Evolutionary conservation across 208 protist species (phyloP), one percentile per base, ranked within the genome.

Genomic region (Trypanosoma brucei): DNA sequence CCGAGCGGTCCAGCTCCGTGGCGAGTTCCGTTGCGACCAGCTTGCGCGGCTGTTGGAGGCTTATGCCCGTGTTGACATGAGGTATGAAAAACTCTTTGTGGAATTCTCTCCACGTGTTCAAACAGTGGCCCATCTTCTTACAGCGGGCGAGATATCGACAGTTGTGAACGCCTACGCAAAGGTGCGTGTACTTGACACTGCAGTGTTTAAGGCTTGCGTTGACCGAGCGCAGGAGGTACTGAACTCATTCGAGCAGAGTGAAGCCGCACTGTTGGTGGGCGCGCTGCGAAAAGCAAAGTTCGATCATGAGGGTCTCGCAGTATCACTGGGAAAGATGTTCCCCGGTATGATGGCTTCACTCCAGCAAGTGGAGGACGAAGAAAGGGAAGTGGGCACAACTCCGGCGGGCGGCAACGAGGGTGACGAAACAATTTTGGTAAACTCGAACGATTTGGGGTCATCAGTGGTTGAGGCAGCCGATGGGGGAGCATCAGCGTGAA

Each of bases 1-100:
- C 40, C 79, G 86, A 8, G 86, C 86, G 4, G 71, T 93, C 30
- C 74, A 86, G 59, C 55, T 92, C 3, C 75, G 82, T 2, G 74
- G 68, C 11, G 84, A 94, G 40, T 84, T 91, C 59, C 73, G 66
- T 2, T 60, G 66, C 3, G 13, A 70, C 22, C 72, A 78, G 35
- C 38, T 91, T 38, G 63, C 81, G 50, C 55, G 59, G 4, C 59
- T 95, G 3, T 69, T 91, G 2, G 59, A 73, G 34, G 68, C 77
- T 5, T 92, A 86, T 63, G 84, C 84, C 2, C 62, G 52, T 34
- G 84, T 93, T 34, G 81, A 84, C 36, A 94, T 94, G 86, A 78
- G 83, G 3, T 88, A 87, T 67, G 82, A 92, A 42, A 66, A 72
- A 35, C 78, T 92, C 33, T 90, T 92, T 64, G 68, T 72, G 3